A percentile compares a stretch with the other conserved stretches of the same genome.
These are phyloP conservation scores for Globisporangium spiculum DNA, from an alignment of 352 stramenopile genomes.

Conservation along the genomic window DNA sequence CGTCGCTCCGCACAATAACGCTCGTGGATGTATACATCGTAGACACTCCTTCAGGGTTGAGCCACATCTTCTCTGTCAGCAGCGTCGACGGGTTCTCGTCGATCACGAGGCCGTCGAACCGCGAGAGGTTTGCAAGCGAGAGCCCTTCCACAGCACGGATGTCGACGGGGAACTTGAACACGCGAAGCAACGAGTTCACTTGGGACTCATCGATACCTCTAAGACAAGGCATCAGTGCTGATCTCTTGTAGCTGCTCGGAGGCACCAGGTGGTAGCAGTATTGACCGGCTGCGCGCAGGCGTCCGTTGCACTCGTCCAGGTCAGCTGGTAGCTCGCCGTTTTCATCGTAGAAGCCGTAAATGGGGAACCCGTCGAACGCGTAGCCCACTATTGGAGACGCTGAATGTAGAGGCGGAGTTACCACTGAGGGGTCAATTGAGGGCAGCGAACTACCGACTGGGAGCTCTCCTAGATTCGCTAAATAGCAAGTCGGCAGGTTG, in stretches of 20 bases:
- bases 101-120: conserved; percentile 53
- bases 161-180: conserved; percentile 47
- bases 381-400: conserved; percentile 48
- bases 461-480: conserved; percentile 17
- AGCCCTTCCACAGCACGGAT: conserved; percentile 52
- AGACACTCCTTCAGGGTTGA: conserved; percentile 45
- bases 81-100: conserved; percentile 36
- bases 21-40: conserved; percentile 50
- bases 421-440: not conserved
- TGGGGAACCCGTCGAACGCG: conserved; percentile 56
- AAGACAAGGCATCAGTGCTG: conserved; percentile 55
- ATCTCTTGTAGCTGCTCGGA: not conserved
- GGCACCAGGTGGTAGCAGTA: conserved; percentile 58
- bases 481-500: conserved; percentile 37
- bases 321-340: conserved; percentile 29
- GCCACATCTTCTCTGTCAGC: conserved; percentile 32
- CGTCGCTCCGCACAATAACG: conserved; percentile 58
- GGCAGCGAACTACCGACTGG: not conserved
- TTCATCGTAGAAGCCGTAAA: conserved; percentile 57
- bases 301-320: conserved; percentile 62
- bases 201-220: conserved; percentile 36
- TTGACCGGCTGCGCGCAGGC: conserved; percentile 32
- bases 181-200: conserved; percentile 19
- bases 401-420: not conserved
- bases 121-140: conserved; percentile 36